A percentile compares a stretch with the other conserved stretches of the same genome.
Evolutionary conservation across 2,329 filamentous ascomycete genomes (phyloP).

Genomic region (Leptographium lundbergii): DNA sequence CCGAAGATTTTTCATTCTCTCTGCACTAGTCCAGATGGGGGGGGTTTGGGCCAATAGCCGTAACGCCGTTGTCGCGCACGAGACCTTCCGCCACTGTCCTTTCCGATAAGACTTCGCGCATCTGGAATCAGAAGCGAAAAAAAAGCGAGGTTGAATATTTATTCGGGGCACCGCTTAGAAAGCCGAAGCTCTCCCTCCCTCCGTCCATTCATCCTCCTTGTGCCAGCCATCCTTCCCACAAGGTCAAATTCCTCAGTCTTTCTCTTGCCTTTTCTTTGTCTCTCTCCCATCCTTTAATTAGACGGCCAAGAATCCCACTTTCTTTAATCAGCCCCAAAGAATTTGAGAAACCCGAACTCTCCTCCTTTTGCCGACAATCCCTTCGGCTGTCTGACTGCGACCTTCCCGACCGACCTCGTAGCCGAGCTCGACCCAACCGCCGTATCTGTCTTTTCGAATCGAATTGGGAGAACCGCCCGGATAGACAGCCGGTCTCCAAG

Average conservation of each 20-base stretch:
- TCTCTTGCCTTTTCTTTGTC: not conserved
- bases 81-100: not conserved
- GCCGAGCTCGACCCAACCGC: not conserved
- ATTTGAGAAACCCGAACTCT: not conserved
- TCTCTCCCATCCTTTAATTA: not conserved
- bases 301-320: not conserved
- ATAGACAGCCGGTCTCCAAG: not conserved
- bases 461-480: not conserved
- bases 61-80: conserved; percentile 7
- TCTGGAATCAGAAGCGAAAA: conserved; percentile 2
- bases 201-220: not conserved
- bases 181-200: not conserved
- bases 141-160: conserved; percentile 6
- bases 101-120: conserved; percentile 17
- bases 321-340: not conserved
- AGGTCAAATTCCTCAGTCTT: not conserved
- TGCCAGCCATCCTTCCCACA: not conserved
- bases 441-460: not conserved
- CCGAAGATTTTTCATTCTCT: conserved; percentile 10
- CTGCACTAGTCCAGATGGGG: not conserved
- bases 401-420: not conserved
- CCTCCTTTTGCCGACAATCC: not conserved
- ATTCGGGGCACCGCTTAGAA: not conserved
- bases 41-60: conserved; percentile 2
- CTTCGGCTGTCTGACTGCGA: not conserved